These are phyloP conservation scores for Microcyclosporella mali DNA, from an alignment of 2,329 filamentous ascomycete genomes.

Conservation along the genomic window DNA sequence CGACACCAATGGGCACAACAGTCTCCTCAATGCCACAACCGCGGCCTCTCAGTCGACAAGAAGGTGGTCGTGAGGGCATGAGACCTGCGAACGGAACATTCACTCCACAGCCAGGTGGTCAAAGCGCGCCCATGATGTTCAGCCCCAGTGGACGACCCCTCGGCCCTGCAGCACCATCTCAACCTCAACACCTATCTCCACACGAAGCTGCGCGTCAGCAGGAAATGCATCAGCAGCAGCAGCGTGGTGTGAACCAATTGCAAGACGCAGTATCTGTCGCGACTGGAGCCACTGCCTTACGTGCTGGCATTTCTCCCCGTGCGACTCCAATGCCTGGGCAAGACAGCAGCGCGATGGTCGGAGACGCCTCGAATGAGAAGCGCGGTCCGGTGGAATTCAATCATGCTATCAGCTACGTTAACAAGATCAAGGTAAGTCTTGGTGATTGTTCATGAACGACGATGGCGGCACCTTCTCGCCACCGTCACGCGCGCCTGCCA, in stretches of 20 bases:
- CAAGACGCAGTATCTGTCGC: conserved; percentile 59
- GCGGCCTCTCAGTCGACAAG: conserved; percentile 36
- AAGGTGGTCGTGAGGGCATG: conserved; percentile 16
- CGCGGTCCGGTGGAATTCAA: conserved; percentile 97
- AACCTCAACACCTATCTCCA: conserved; percentile 21
- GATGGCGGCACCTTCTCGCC: not conserved
- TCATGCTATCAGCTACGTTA: conserved; percentile 97
- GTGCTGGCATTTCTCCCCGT: conserved; percentile 47
- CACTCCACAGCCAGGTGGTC: conserved; percentile 34
- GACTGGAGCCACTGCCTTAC: conserved; percentile 43
- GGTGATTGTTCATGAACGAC: not conserved
- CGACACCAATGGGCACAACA: conserved; percentile 95
- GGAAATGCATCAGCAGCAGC: conserved; percentile 24
- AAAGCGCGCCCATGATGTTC: conserved; percentile 35
- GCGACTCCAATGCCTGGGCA: conserved; percentile 49
- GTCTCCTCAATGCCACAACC: conserved; percentile 71
- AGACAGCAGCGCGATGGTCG: conserved; percentile 45
- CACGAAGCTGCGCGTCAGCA: conserved; percentile 26
- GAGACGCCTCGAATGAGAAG: conserved; percentile 59
- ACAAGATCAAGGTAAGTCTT: conserved; percentile 87
- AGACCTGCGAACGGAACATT: conserved; percentile 33
- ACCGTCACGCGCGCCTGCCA: not conserved
- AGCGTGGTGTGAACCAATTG: conserved; percentile 59
- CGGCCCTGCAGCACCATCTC: conserved; percentile 33
- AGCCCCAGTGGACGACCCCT: conserved; percentile 41